These are phyloP conservation scores for Fusarium odoratissimum DNA, from an alignment of 2,329 filamentous ascomycete species.

Conservation along the genomic window DNA sequence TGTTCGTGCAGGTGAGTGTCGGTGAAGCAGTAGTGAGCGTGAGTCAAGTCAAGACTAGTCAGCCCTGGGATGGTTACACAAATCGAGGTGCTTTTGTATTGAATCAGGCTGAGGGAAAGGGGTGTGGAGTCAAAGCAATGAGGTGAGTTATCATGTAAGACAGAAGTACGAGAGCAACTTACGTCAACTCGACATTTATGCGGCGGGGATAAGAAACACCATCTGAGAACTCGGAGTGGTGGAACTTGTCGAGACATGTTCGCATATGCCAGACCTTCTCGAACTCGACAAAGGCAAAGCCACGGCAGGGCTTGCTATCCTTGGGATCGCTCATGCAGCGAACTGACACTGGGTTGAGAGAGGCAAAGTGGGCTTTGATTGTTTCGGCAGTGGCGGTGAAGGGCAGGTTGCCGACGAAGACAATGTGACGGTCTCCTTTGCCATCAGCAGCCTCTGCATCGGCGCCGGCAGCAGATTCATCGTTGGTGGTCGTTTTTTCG, in stretches of 20 bases:
- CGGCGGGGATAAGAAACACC: constrained; percentile 68
- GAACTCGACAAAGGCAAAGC: constrained; percentile 92
- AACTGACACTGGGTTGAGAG: constrained; percentile 62
- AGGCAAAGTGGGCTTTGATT: constrained; percentile 80
- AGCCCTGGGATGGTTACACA: constrained; percentile 9
- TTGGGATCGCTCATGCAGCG: constrained; percentile 78
- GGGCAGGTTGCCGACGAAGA: constrained; percentile 79
- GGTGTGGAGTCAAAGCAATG: neutral
- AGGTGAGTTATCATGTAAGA: constrained; percentile 2
- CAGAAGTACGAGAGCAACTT: constrained; percentile 51
- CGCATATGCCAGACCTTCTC: constrained; percentile 88
- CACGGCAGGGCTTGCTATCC: constrained; percentile 71
- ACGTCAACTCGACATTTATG: constrained; percentile 95
- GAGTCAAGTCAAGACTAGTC: constrained; percentile 11
- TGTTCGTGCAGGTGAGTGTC: constrained; percentile 10
- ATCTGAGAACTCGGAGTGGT: constrained; percentile 82
- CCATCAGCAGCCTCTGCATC: constrained; percentile 32
- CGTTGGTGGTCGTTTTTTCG: constrained; percentile 26
- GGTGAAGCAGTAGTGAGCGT: constrained; percentile 9
- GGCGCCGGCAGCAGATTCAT: constrained; percentile 8
- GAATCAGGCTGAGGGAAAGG: constrained; percentile 1
- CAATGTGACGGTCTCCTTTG: constrained; percentile 49
- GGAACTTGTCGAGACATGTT: constrained; percentile 89
- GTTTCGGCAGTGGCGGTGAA: constrained; percentile 79
- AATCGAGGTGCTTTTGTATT: neutral